A percentile compares a stretch with the other conserved stretches of the same genome.
These are phyloP conservation scores for Drechslerella dactyloides DNA, from an alignment of 2,329 filamentous ascomycete species.

Conservation along the genomic window DNA sequence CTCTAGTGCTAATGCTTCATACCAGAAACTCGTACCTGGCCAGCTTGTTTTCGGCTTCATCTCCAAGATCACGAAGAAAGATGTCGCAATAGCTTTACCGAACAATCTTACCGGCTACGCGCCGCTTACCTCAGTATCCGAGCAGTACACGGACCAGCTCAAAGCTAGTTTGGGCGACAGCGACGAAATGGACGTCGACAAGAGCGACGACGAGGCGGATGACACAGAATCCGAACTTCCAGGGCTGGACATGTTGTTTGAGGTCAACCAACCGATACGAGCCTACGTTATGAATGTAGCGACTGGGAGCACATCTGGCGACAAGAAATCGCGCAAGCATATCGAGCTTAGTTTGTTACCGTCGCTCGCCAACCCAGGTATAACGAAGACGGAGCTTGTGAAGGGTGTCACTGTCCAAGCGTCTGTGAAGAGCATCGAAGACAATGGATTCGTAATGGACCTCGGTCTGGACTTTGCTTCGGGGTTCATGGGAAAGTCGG, in stretches of 20 bases:
- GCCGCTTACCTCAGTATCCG: conserved; percentile 88
- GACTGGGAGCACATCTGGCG: conserved; percentile 57
- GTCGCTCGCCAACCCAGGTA: conserved; percentile 74
- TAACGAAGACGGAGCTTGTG: conserved; percentile 75
- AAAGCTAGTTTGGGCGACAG: conserved; percentile 70
- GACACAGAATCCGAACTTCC: conserved; percentile 62
- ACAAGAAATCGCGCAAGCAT: conserved; percentile 73
- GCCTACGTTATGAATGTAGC: conserved; percentile 79
- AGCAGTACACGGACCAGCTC: conserved; percentile 75
- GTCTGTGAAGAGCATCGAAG: conserved; percentile 87
- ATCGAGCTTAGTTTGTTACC: conserved; percentile 89
- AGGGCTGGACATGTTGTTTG: conserved; percentile 76
- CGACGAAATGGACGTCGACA: conserved; percentile 64
- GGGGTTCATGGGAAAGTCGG: conserved; percentile 76
- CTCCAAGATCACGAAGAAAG: conserved; percentile 76
- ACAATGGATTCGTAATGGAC: conserved; percentile 94
- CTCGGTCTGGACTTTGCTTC: conserved; percentile 74
- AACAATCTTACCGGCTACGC: conserved; percentile 93
- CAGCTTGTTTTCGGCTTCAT: conserved; percentile 88
- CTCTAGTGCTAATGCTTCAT: neutral
- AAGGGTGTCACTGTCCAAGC: conserved; percentile 82
- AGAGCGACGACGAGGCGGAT: conserved; percentile 64
- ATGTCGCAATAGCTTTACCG: conserved; percentile 81
- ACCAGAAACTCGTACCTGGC: conserved; percentile 79
- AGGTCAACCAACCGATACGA: conserved; percentile 84